Conservation (phyloP, 768 basidiomycete genomes). For the Coprinopsis marcescibilis region DNA sequence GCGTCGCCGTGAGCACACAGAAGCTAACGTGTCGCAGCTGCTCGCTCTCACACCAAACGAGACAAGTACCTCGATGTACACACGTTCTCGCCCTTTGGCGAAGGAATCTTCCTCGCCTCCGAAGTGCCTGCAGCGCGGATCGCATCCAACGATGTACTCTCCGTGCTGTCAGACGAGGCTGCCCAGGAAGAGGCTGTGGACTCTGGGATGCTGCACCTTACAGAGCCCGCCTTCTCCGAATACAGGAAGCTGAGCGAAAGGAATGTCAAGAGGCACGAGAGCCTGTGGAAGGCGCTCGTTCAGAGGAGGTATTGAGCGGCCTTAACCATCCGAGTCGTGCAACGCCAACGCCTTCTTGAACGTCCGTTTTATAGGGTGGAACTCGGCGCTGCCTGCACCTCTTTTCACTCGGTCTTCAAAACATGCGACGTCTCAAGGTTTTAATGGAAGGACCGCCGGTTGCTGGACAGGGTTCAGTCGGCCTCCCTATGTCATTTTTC, state of each 20-base stretch:
- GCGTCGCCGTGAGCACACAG: background rate
- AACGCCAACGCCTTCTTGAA: too few relatives aligned
- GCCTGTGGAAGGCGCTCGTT: conserved; percentile 49
- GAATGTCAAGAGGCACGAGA: conserved; percentile 52
- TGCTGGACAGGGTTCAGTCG: too few relatives aligned
- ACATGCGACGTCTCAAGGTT: too few relatives aligned
- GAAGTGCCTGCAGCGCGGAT: conserved; percentile 58
- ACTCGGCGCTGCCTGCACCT: too few relatives aligned
- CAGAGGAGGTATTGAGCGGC: conserved; percentile 17
- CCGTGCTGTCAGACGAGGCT: conserved; percentile 55
- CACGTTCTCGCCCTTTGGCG: conserved; percentile 59
- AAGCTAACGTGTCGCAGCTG: conserved; percentile 32
- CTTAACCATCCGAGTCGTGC: background rate
- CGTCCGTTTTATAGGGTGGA: too few relatives aligned
- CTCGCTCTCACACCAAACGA: conserved; percentile 45
- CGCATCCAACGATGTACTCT: conserved; percentile 49
- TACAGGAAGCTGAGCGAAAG: conserved; percentile 49
- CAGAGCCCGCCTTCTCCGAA: too few relatives aligned
- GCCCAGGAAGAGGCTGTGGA: conserved; percentile 48
- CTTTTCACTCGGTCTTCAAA: too few relatives aligned
- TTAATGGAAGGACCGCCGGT: too few relatives aligned
- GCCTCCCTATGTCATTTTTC: too few relatives aligned
- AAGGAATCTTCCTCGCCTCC: conserved; percentile 52
- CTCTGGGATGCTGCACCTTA: too few relatives aligned
- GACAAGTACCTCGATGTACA: conserved; percentile 64